phyloP scores from a whole-genome alignment of 2,329 filamentous ascomycete species.

The Beauveria asiatica region DNA sequence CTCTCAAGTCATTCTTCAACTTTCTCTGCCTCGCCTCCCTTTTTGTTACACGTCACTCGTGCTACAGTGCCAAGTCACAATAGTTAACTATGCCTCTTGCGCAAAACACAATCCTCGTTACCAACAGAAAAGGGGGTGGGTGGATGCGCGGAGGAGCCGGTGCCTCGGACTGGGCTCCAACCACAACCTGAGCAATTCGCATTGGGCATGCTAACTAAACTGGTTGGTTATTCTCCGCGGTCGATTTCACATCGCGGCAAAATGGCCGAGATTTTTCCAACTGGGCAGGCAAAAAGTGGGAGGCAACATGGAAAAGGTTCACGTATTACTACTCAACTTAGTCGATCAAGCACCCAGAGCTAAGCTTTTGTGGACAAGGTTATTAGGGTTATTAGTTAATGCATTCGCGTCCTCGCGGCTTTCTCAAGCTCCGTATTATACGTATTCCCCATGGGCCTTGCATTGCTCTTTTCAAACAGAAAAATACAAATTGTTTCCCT shows the following conservation, averaged over 20 bases:
- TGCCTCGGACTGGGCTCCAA: not conserved
- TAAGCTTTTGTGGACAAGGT: not conserved
- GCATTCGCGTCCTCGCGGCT: not conserved
- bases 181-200: not conserved
- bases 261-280: not conserved
- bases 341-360: not conserved
- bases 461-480: not conserved
- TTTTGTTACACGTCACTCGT: too few relatives aligned
- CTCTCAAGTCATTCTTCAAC: too few relatives aligned
- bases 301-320: not conserved
- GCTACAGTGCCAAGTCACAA: too few relatives aligned
- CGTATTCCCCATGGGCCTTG: not conserved
- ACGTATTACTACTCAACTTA: not conserved
- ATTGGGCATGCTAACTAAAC: too few relatives aligned
- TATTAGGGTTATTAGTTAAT: too few relatives aligned
- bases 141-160: too few relatives aligned
- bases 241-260: not conserved
- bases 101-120: too few relatives aligned
- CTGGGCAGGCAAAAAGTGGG: constrained; percentile 5
- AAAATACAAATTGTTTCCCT: not conserved
- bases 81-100: too few relatives aligned
- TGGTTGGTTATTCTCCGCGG: not conserved
- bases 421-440: not conserved
- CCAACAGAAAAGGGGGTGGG: too few relatives aligned
- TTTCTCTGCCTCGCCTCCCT: too few relatives aligned